These are phyloP conservation scores for Fusarium sp. DNA, from an alignment of 2,329 filamentous ascomycete species.

Conservation along the genomic window DNA sequence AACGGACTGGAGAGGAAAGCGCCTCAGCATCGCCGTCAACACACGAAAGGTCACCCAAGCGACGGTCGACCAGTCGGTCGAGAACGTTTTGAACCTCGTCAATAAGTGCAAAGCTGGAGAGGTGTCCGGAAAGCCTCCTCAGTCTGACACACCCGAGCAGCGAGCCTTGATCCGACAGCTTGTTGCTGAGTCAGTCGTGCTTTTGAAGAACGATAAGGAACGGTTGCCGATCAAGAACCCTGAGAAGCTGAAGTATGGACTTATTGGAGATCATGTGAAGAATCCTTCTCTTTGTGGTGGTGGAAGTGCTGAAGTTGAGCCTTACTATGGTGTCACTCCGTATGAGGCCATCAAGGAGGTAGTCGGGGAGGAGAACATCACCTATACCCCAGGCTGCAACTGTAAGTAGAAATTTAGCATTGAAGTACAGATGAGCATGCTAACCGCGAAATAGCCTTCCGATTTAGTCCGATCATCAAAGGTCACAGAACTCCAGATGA, in stretches of 20 bases:
- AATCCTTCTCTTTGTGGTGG: conserved; percentile 51
- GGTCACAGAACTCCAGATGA: conserved; percentile 9
- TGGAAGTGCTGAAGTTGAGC: conserved; percentile 51
- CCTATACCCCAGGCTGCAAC: conserved; percentile 38
- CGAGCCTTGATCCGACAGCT: conserved; percentile 29
- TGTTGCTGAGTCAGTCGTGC: conserved; percentile 20
- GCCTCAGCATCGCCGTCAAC: conserved; percentile 46
- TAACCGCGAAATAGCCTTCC: conserved; percentile 15
- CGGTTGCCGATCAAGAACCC: conserved; percentile 29
- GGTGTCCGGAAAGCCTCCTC: not conserved
- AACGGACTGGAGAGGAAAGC: conserved; percentile 39
- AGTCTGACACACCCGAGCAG: conserved; percentile 28
- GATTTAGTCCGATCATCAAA: conserved; percentile 33
- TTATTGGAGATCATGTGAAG: conserved; percentile 56
- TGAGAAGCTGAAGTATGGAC: conserved; percentile 50
- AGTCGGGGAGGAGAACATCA: conserved; percentile 32
- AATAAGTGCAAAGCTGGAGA: conserved; percentile 21
- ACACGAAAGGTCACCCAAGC: conserved; percentile 37
- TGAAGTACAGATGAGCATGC: rapidly evolving
- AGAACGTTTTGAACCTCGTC: conserved; percentile 37
- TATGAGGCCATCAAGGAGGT: conserved; percentile 49
- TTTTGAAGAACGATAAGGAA: conserved; percentile 21
- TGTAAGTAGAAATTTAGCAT: not conserved
- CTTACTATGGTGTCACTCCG: conserved; percentile 51
- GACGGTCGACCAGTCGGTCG: conserved; percentile 44